These are phyloP conservation scores for Wickerhamiella cacticola DNA, from an alignment of 805 yeast species.

Conservation along the genomic window DNA sequence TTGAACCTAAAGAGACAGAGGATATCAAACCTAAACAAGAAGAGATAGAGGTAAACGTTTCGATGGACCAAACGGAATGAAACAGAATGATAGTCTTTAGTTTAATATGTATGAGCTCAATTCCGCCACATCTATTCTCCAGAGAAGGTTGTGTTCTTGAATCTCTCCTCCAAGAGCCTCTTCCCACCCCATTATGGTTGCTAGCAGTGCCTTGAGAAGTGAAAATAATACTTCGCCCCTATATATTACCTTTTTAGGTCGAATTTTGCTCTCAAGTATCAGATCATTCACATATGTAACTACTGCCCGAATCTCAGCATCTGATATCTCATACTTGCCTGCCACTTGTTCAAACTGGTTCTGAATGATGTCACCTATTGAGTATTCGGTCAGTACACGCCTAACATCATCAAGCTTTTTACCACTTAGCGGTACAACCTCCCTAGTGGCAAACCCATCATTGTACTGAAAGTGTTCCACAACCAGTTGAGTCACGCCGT, in stretches of 20 bases:
- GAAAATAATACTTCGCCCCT: neutral
- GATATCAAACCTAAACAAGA: neutral
- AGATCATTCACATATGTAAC: slow-evolving; percentile 2
- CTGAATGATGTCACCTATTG: neutral
- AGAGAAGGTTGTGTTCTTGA: neutral
- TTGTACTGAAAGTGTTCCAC: neutral
- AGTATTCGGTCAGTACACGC: neutral
- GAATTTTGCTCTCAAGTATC: neutral
- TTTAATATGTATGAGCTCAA: neutral
- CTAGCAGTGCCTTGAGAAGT: slow-evolving; percentile 1
- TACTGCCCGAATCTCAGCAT: neutral
- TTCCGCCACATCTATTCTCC: slow-evolving; percentile 2
- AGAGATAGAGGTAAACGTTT: neutral
- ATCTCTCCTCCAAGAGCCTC: slow-evolving; percentile 8
- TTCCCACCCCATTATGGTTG: slow-evolving; percentile 4
- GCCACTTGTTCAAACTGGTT: neutral
- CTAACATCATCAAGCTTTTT: neutral
- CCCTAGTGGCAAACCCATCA: neutral
- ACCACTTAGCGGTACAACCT: slow-evolving; percentile 1
- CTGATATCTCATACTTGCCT: neutral
- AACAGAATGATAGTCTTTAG: neutral
- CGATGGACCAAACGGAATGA: neutral
- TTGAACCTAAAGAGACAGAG: neutral
- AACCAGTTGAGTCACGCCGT: neutral
- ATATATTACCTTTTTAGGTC: neutral